Base-by-base conservation (phyloP, 1,284 basidiomycete genomes). In the Lignosus rhinocerotis region DNA sequence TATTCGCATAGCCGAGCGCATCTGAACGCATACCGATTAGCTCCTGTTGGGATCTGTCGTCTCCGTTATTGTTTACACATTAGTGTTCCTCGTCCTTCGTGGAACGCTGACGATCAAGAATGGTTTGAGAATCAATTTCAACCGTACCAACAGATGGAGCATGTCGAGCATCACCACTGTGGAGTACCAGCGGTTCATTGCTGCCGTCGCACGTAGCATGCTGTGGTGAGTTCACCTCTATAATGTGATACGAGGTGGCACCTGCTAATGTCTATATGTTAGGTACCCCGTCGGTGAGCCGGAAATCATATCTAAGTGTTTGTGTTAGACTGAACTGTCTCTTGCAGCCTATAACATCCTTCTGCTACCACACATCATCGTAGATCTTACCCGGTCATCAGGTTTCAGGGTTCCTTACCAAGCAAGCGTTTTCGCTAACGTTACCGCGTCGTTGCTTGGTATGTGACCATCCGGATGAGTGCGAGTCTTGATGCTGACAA, bases 271-370 rank as follows among this genome's bases (percentile, higher is more conserved):
- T 21, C 4, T 5, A 39, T 2, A 2, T 44, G 48, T 2, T 41
- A 87, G 86, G 83, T 86, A 83, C 66, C 86, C 86, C 25, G 69
- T 84, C 49, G 83, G 87, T 87, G 58, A 72, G 80, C 65, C 55
- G 5, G 11, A 31, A 36, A 31, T 33, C 16, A 7, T 44, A 14
- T 44, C 44, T 53, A 9, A 59, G 52, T 43, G 39, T 17, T 14
- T 51, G 46, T 43, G 34, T 38, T 17, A 7, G 17, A 12, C n/a
- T 58, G 43, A 55, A 42, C 43, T 49, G 43, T 48, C 52, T 17
- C 54, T 34, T 50, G 49, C 21, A 86, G 87, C 79, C 10, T 89
- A 86, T 68, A 76, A 83, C 52, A 61, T 78, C n/a, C 72, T 86
- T n/a, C 73, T 86, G 31, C 71, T 87, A 21, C 87, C 88, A 1